Evolutionary conservation across 1,284 basidiomycete genomes (phyloP).

Genomic region (Trichosporon faecale): DNA sequence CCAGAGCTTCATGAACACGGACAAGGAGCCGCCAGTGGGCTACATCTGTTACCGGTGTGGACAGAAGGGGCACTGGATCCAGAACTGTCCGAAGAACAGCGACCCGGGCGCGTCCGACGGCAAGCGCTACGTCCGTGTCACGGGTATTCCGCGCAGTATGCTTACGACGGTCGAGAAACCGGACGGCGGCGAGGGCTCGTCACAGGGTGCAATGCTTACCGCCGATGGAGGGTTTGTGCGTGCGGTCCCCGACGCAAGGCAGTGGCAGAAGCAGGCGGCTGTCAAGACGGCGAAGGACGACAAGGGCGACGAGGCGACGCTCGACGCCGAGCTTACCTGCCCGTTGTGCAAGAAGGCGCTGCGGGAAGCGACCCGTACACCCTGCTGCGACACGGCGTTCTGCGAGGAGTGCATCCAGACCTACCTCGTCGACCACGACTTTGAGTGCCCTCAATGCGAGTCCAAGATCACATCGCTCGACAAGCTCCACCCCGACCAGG

Average conservation of each 20-base stretch:
- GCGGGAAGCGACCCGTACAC: constrained; percentile 82
- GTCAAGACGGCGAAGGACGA: constrained; percentile 77
- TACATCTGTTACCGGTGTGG: constrained; percentile 99
- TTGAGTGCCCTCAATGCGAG: constrained; percentile 82
- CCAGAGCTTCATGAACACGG: constrained; percentile 25
- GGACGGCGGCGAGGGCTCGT: constrained; percentile 62
- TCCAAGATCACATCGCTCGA: constrained; percentile 81
- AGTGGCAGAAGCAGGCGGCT: constrained; percentile 82
- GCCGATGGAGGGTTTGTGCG: constrained; percentile 95
- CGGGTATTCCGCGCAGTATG: constrained; percentile 96
- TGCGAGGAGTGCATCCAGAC: constrained; percentile 95
- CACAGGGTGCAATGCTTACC: constrained; percentile 89
- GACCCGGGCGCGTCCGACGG: constrained; percentile 91
- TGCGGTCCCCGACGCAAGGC: constrained; percentile 86
- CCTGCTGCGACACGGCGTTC: constrained; percentile 83
- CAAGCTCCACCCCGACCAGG: constrained; percentile 73
- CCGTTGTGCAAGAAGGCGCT: constrained; percentile 85
- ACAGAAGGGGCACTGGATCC: constrained; percentile 99
- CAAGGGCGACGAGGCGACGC: constrained; percentile 70
- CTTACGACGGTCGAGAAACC: constrained; percentile 92
- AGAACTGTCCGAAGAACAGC: constrained; percentile 96
- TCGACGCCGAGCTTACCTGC: constrained; percentile 73
- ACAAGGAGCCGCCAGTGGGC: constrained; percentile 64
- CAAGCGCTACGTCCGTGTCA: constrained; percentile 94
- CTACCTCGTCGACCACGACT: constrained; percentile 85